Base-by-base conservation (phyloP, 148 eudicot genomes). In the Tetragonia tetragonoides region DNA sequence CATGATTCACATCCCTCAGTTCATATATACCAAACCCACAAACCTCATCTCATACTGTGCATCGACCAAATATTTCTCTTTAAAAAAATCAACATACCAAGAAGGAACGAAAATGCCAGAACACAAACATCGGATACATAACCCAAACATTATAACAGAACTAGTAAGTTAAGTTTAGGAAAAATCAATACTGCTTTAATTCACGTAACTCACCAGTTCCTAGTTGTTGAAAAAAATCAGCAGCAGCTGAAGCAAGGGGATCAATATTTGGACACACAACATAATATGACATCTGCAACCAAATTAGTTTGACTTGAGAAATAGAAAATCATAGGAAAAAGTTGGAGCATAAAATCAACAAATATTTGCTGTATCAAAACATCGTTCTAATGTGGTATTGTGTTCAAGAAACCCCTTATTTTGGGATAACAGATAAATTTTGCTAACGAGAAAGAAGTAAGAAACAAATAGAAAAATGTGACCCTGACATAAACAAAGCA, bases 201-300 rank as follows among this genome's bases (percentile, higher is more conserved):
- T 82, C 64, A 21, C 8, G 68, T 65, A 65, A 65, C 68, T 85
- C 72, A 95, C 99, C 99, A 53, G 97, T 90, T 73, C 94, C 94
- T 80, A 95, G 88, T 83, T 95, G 97, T 77, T 93, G 97, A 80
- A 95, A 95, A 83, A 91, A 95, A 83, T 93, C 97, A 62, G 90
- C 85, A 83, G 99, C 91, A 67, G 91, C 93, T 6, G 88, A 85
- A 53, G 87, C 86, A 60, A 95, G 93, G 73, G 90, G 91, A 78
- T 95, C 95, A 75, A 95, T 88, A 84, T 95, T 92, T 75, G 97
- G 99, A 77, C 97, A 93, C 49, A 93, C 88, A 77, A 91, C 99
- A 86, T 84, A 85, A 83, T 95, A 95, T 63, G 85, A 85, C 97
- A 95, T 93, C 99, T 95, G 89, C 84, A 84, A 75, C 70, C 80